These are phyloP conservation scores for Phytophthora tubulina DNA, from an alignment of 352 stramenopile species.

Conservation along the genomic window DNA sequence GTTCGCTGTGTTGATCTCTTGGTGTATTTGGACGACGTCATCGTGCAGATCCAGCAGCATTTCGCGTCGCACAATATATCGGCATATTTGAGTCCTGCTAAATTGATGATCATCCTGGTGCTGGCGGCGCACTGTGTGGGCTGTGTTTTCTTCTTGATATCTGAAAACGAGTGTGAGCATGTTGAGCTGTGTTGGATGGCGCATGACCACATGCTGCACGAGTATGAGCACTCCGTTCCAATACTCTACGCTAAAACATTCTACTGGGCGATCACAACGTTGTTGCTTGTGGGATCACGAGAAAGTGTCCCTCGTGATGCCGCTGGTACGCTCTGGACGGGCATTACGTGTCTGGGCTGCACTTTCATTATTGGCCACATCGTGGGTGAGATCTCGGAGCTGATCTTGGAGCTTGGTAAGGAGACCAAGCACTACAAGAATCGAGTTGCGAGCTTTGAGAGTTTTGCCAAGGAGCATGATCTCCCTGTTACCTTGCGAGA, in stretches of 20 bases:
- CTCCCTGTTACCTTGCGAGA: conserved; percentile 55
- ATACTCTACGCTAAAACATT: conserved; percentile 74
- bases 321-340: conserved; percentile 67
- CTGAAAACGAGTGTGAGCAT: conserved; percentile 60
- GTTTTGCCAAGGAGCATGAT: conserved; percentile 72
- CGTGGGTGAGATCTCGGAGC: conserved; percentile 77
- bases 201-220: conserved; percentile 71
- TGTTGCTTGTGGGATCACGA: conserved; percentile 66
- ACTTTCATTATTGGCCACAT: conserved; percentile 85
- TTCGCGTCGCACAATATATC: conserved; percentile 77
- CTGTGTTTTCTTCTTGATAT: conserved; percentile 82
- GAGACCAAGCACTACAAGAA: conserved; percentile 76
- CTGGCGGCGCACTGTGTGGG: conserved; percentile 63
- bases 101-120: conserved; percentile 73
- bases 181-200: conserved; percentile 65
- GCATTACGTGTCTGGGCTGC: conserved; percentile 62
- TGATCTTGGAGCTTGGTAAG: conserved; percentile 84
- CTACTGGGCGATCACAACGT: conserved; percentile 78
- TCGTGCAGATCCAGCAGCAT: conserved; percentile 73
- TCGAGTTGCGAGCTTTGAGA: conserved; percentile 77
- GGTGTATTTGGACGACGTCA: conserved; percentile 66
- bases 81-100: conserved; percentile 72
- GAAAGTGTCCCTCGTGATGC: conserved; percentile 64
- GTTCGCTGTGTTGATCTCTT: conserved; percentile 66
- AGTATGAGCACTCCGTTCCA: conserved; percentile 62